Percentiles rank a stretch among this genome's conserved stretches.
Evolutionary conservation across 306 rosid species (phyloP).

Genomic region (Cajanus cajan): DNA sequence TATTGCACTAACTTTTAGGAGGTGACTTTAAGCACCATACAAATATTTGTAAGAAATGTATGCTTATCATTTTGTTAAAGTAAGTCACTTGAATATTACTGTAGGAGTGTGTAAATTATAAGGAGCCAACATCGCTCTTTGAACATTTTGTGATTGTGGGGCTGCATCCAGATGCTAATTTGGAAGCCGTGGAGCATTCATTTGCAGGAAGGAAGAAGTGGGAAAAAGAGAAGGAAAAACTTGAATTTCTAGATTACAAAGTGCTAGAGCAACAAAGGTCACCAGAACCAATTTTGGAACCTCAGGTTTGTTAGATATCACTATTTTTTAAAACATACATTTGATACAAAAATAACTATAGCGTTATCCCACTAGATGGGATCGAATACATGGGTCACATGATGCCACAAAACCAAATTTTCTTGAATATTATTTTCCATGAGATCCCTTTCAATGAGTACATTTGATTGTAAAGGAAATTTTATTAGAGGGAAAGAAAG

Average conservation of each 20-base stretch:
- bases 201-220: conserved; percentile 74
- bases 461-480: background rate
- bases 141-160: conserved; percentile 92
- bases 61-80: conserved; percentile 31
- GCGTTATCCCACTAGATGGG: background rate
- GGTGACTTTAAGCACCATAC: conserved; percentile 20
- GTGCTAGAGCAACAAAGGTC: conserved; percentile 52
- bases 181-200: conserved; percentile 63
- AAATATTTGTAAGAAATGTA: conserved; percentile 30
- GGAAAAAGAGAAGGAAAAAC: conserved; percentile 56
- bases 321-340: conserved; percentile 3
- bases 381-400: background rate
- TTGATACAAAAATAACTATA: background rate
- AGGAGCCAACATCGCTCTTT: conserved; percentile 82
- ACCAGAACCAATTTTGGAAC: conserved; percentile 63
- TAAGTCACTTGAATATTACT: conserved; percentile 39
- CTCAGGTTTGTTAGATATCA: conserved; percentile 68
- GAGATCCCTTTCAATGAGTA: background rate
- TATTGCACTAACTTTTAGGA: conserved; percentile 23
- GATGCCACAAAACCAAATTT: background rate
- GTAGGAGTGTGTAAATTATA: conserved; percentile 61
- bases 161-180: conserved; percentile 84
- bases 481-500: conserved; percentile 10
- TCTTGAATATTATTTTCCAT: background rate
- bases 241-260: conserved; percentile 46